Conservation (phyloP, 1,284 basidiomycete species). For the Ceratobasidium sp. region DNA sequence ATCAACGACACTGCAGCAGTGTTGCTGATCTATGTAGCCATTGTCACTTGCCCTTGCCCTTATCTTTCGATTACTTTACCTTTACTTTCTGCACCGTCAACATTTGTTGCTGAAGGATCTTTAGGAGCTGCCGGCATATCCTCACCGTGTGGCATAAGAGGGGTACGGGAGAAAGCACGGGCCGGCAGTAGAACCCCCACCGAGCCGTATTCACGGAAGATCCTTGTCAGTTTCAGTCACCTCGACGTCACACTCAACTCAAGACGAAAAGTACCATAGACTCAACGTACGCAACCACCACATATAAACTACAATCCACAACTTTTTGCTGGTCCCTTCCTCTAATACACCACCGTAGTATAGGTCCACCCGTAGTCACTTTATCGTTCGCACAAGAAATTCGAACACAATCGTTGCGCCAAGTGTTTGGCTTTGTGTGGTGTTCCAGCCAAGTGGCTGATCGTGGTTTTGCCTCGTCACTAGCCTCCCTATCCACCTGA, state of each 20-base stretch:
- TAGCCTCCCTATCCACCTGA: no score
- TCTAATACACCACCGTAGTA: slow-evolving; percentile 49
- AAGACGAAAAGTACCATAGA: slow-evolving; percentile 72
- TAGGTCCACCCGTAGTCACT: background rate
- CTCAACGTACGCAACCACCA: slow-evolving; percentile 91
- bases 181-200: slow-evolving; percentile 87
- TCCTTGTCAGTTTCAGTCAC: background rate
- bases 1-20: slow-evolving; percentile 80
- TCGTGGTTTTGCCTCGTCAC: no score
- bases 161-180: slow-evolving; percentile 64
- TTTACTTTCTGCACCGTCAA: slow-evolving; percentile 49
- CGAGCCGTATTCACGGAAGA: slow-evolving; percentile 62
- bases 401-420: no score
- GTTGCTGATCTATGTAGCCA: slow-evolving; percentile 90
- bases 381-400: background rate
- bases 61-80: slow-evolving; percentile 16
- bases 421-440: no score
- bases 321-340: slow-evolving; percentile 58
- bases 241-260: background rate
- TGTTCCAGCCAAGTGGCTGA: no score
- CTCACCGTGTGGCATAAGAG: slow-evolving; percentile 46
- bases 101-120: background rate
- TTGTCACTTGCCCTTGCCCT: slow-evolving; percentile 75
- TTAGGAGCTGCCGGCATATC: slow-evolving; percentile 1
- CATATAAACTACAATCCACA: slow-evolving; percentile 79